Conservation (phyloP, 805 yeast species). For the Starmerella sirachaensis region DNA sequence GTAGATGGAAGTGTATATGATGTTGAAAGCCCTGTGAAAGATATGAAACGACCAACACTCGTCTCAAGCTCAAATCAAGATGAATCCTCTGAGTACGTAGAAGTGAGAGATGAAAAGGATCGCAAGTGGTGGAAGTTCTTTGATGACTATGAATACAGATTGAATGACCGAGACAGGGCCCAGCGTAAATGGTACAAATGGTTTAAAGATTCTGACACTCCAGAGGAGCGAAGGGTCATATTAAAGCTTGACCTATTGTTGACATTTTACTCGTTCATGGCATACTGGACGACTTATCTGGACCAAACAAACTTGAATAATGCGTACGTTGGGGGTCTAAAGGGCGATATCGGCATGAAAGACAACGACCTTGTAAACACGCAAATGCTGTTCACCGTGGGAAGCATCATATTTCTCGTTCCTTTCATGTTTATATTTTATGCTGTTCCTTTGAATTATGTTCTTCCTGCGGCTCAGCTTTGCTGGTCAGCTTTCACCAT, state of each 20-base stretch:
- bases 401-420: slow-evolving; percentile 47
- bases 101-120: slow-evolving; percentile 17
- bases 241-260: slow-evolving; percentile 45
- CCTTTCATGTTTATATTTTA: slow-evolving; percentile 51
- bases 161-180: slow-evolving; percentile 24
- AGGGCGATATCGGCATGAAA: slow-evolving; percentile 37
- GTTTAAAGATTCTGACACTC: slow-evolving; percentile 41
- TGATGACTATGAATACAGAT: slow-evolving; percentile 51
- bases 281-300: slow-evolving; percentile 57
- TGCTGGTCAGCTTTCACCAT: slow-evolving; percentile 60
- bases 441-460: slow-evolving; percentile 42
- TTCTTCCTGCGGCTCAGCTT: slow-evolving; percentile 45
- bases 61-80: neutral
- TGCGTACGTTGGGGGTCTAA: slow-evolving; percentile 43
- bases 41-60: too few species aligned
- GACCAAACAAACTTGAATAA: slow-evolving; percentile 49
- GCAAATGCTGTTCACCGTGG: slow-evolving; percentile 47
- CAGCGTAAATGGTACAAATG: slow-evolving; percentile 42
- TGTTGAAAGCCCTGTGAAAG: too few species aligned
- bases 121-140: slow-evolving; percentile 34
- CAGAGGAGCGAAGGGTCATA: slow-evolving; percentile 37
- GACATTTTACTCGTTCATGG: slow-evolving; percentile 41
- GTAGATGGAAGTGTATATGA: neutral
- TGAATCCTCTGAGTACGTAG: slow-evolving; percentile 5
- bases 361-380: slow-evolving; percentile 53